Evolutionary conservation across 306 rosid species (phyloP).

Genomic region (Chamaecrista fasciculata): DNA sequence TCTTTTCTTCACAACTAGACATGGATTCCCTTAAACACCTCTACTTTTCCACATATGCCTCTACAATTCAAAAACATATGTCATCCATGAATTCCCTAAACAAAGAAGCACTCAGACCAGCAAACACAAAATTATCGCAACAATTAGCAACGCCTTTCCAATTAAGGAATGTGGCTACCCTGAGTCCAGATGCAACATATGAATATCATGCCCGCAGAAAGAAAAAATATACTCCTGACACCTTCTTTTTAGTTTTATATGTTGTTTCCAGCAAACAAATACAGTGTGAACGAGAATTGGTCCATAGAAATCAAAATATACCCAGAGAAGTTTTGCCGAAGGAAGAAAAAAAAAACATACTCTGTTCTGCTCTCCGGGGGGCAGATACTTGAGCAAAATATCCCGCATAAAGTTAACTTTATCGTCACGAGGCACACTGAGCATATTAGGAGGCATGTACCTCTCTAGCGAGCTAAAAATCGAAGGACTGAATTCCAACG

Average conservation of each 20-base stretch:
- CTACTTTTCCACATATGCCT: background rate
- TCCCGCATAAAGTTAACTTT: constrained; percentile 51
- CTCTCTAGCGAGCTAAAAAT: constrained; percentile 48
- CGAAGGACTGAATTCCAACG: constrained; percentile 43
- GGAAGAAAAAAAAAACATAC: constrained; percentile 40
- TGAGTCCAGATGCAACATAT: constrained; percentile 6
- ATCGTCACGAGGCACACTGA: constrained; percentile 38
- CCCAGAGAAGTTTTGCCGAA: background rate
- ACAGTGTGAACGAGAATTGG: background rate
- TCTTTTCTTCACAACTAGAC: background rate
- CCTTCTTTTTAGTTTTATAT: background rate
- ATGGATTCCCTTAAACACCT: background rate
- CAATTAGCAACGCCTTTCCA: background rate
- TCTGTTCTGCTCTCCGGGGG: constrained; percentile 40
- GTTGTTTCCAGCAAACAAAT: background rate
- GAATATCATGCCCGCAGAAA: background rate
- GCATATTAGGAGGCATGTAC: constrained; percentile 47
- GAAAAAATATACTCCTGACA: background rate
- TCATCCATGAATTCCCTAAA: constrained; percentile 4
- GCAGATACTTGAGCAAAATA: constrained; percentile 46
- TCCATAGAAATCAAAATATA: background rate
- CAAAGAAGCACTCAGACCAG: background rate
- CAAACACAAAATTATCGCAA: background rate
- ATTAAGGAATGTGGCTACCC: background rate
- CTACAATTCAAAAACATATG: background rate